Evolutionary conservation across 768 basidiomycete species (phyloP), one percentile per base, ranked within the genome.

Genomic region (Calocybe gangraenosa): DNA sequence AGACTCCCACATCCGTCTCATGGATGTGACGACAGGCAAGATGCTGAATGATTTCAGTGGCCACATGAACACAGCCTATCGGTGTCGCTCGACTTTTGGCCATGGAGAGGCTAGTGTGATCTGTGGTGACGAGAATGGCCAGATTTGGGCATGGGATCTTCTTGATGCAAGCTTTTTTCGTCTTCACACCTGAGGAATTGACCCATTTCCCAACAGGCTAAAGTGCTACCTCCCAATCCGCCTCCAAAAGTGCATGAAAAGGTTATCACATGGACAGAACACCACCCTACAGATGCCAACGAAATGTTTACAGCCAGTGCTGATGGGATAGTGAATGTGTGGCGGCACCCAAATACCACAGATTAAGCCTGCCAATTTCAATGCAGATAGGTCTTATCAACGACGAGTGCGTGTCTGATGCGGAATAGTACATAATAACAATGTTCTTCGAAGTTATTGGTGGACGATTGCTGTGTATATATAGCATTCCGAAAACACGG

Each of bases 111-210:
- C 84, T 7, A 79, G 63, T 19, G 81, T 98, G 13, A 60, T 95
- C 3, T 84, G 80, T 49, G 96, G 96, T 7, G 96, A 98, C 59
- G 96, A 97, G 64, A 76, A 84, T 7, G 96, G 96, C 0, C 68
- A 65, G 49, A 69, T 99, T 2, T 96, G 92, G 91, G 81, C 81
- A 33, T 99, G 94, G 94, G 91, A 95, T 55, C 69, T 97, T 48
- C 77, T 97, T 17, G 87, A 91, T 61, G 94, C 94, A 64, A 58
- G 63, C 35, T 48, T 36, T 40, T n/a, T 23, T 37, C 31, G 38
- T 52, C 50, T 48, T 42, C 32, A 19, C 35, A 38, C 35, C 18
- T 21, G 1, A n/a, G n/a, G 13, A 22, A 8, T 40, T 14, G n/a
- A 17, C 42, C 43, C 19, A 49, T 37, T 40, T 35, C 42, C 48